phyloP scores from a whole-genome alignment of 371 early-diverging fungal genomes.

The Syncephalastrum monosporum region DNA sequence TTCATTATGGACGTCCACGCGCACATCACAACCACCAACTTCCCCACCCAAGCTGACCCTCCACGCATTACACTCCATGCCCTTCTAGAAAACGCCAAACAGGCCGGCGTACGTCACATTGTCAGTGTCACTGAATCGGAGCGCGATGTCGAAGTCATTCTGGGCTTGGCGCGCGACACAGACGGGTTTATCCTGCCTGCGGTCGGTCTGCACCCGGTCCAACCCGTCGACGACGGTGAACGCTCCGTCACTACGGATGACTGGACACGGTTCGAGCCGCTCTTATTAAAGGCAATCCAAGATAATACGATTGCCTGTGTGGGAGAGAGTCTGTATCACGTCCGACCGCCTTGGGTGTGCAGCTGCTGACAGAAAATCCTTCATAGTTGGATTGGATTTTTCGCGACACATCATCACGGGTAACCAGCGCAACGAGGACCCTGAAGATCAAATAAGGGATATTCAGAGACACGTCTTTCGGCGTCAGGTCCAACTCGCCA shows the following conservation, averaged over 20 bases:
- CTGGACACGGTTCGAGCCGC: slow-evolving; percentile 35
- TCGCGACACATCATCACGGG: slow-evolving; percentile 55
- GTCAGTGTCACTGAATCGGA: slow-evolving; percentile 49
- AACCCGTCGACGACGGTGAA: slow-evolving; percentile 29
- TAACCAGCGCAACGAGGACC: slow-evolving; percentile 20
- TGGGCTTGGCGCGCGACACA: slow-evolving; percentile 31
- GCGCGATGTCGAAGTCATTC: slow-evolving; percentile 40
- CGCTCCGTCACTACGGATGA: slow-evolving; percentile 38
- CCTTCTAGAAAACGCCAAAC: slow-evolving; percentile 28
- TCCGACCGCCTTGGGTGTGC: background rate
- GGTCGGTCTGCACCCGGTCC: slow-evolving; percentile 50
- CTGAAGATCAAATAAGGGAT: slow-evolving; percentile 43
- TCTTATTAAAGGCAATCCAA: slow-evolving; percentile 29
- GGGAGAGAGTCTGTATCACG: slow-evolving; percentile 41
- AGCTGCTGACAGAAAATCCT: background rate
- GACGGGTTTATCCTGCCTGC: slow-evolving; percentile 40
- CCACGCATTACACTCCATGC: slow-evolving; percentile 7
- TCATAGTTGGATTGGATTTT: slow-evolving; percentile 66
- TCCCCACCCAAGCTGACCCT: slow-evolving; percentile 22
- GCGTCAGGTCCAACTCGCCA: slow-evolving; percentile 53
- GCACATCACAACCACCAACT: slow-evolving; percentile 41
- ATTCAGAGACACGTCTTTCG: slow-evolving; percentile 57
- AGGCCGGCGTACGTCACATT: slow-evolving; percentile 32
- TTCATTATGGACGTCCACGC: slow-evolving; percentile 51
- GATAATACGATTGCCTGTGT: slow-evolving; percentile 32